Conservation (phyloP, 306 rosid genomes). For the Canavalia gladiata region DNA sequence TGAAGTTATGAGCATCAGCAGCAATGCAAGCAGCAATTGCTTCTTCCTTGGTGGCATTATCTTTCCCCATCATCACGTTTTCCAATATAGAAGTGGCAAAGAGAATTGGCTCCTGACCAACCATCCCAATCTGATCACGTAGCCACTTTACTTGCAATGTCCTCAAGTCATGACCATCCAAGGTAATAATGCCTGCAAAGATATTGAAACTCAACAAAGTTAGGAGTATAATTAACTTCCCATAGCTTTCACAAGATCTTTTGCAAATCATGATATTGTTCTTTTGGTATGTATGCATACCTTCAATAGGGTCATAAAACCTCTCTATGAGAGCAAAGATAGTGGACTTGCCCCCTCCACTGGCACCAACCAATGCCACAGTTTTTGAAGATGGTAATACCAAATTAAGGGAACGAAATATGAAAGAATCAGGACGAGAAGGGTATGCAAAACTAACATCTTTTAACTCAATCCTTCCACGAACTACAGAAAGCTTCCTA, state of each 20-base stretch:
- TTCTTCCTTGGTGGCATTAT: conserved; percentile 77
- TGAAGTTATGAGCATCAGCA: conserved; percentile 83
- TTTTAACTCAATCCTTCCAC: conserved; percentile 82
- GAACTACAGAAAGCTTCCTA: conserved; percentile 58
- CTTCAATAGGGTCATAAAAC: conserved; percentile 81
- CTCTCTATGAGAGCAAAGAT: conserved; percentile 89
- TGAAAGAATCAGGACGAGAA: conserved; percentile 71
- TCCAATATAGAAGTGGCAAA: conserved; percentile 82
- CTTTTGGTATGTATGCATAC: conserved; percentile 48
- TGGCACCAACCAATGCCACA: conserved; percentile 82
- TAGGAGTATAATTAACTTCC: conserved; percentile 8
- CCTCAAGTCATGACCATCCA: conserved; percentile 85
- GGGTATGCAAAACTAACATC: conserved; percentile 77
- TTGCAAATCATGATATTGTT: neutral
- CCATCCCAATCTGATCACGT: conserved; percentile 89
- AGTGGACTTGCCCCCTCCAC: conserved; percentile 98
- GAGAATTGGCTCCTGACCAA: conserved; percentile 91
- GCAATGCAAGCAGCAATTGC: conserved; percentile 87
- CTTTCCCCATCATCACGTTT: conserved; percentile 94
- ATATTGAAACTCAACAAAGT: conserved; percentile 39
- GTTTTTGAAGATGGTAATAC: conserved; percentile 78
- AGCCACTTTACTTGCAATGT: conserved; percentile 85
- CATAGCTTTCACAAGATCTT: conserved; percentile 14
- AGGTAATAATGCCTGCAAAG: conserved; percentile 69
- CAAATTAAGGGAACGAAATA: conserved; percentile 70